These are phyloP conservation scores for Mycena capillaripes DNA, from an alignment of 768 basidiomycete species.

Conservation along the genomic window DNA sequence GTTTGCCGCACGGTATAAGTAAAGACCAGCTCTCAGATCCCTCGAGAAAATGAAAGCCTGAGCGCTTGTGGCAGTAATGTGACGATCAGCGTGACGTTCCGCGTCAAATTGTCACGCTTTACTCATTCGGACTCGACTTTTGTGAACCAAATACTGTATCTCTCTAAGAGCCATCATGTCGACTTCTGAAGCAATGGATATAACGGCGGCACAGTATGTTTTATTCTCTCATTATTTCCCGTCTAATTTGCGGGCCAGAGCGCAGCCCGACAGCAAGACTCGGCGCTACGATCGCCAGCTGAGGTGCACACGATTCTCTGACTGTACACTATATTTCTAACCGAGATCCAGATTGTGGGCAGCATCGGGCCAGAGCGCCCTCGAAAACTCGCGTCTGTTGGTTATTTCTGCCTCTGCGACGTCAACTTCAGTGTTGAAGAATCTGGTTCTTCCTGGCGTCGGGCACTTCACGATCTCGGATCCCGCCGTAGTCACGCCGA, in stretches of 20 bases:
- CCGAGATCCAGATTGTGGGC: slow-evolving; percentile 80
- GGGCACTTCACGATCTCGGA: slow-evolving; percentile 97
- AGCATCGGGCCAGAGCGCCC: slow-evolving; percentile 88
- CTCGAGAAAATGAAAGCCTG: no score
- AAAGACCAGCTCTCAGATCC: no score
- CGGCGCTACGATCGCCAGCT: slow-evolving; percentile 96
- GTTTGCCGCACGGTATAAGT: no score
- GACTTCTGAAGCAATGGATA: slow-evolving; percentile 27
- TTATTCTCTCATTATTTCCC: not conserved
- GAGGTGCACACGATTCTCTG: slow-evolving; percentile 62
- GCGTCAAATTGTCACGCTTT: slow-evolving; percentile 23
- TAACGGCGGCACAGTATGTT: slow-evolving; percentile 21
- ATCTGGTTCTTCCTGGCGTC: slow-evolving; percentile 95
- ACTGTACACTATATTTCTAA: not conserved
- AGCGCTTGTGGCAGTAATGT: not conserved
- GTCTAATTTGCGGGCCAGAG: slow-evolving; percentile 22
- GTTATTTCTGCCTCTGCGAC: slow-evolving; percentile 88
- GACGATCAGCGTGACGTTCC: not conserved
- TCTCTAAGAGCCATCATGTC: slow-evolving; percentile 6
- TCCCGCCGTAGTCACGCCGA: slow-evolving; percentile 66
- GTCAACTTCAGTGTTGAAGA: slow-evolving; percentile 92
- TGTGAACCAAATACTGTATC: not conserved
- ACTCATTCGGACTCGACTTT: slow-evolving; percentile 4
- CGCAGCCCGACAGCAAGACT: slow-evolving; percentile 86
- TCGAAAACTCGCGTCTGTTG: slow-evolving; percentile 87